phyloP scores from a whole-genome alignment of 305 asterid genomes.

The Plantago rigida region DNA sequence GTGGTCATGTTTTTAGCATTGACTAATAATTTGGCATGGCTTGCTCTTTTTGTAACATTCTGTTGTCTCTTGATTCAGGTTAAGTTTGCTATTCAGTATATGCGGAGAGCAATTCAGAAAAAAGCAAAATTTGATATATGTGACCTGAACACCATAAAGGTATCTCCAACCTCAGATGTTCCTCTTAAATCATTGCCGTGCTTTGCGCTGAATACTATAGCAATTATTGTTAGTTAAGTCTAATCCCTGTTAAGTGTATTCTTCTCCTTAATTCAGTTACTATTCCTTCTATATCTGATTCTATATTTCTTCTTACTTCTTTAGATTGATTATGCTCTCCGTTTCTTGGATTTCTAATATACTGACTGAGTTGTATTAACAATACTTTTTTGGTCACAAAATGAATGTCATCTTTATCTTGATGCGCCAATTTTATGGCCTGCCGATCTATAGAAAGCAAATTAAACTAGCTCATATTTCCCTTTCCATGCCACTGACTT shows the following conservation, averaged over 20 bases:
- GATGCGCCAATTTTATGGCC: too few relatives aligned
- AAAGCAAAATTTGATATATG: conserved; percentile 82
- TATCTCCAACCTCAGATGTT: conserved; percentile 24
- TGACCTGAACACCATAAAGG: conserved; percentile 78
- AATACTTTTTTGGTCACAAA: too few relatives aligned
- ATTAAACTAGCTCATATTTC: too few relatives aligned
- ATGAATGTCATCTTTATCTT: too few relatives aligned
- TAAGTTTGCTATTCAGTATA: conserved; percentile 80
- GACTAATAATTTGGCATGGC: not conserved
- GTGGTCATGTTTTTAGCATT: not conserved
- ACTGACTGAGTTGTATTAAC: too few relatives aligned
- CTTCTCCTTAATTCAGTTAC: too few relatives aligned
- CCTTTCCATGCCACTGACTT: too few relatives aligned
- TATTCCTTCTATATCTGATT: too few relatives aligned
- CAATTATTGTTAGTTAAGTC: not conserved
- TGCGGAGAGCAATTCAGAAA: conserved; percentile 66
- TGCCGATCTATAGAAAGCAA: too few relatives aligned
- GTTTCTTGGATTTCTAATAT: too few relatives aligned
- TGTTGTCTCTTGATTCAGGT: conserved; percentile 39
- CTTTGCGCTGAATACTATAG: not conserved
- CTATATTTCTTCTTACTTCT: too few relatives aligned
- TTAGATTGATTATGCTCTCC: too few relatives aligned
- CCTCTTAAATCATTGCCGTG: not conserved
- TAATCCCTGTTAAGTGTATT: not conserved
- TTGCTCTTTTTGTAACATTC: not conserved